phyloP scores from a whole-genome alignment of 2,329 filamentous ascomycete genomes.

The Gremmenia infestans region DNA sequence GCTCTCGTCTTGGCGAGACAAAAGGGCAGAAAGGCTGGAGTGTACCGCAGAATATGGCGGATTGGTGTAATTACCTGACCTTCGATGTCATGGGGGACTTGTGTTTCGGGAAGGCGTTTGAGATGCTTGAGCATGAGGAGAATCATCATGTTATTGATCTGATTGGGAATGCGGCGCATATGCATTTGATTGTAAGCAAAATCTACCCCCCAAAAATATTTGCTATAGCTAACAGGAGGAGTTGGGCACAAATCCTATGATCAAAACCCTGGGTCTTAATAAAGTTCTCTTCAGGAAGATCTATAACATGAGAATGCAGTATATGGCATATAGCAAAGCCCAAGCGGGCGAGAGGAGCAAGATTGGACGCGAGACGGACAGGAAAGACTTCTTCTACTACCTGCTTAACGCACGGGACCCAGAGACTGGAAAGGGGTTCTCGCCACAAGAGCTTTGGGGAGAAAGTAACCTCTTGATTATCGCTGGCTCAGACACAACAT shows the following conservation, averaged over 20 bases:
- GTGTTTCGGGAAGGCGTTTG: slow-evolving; percentile 46
- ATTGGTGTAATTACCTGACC: slow-evolving; percentile 35
- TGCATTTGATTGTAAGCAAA: slow-evolving; percentile 56
- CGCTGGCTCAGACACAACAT: slow-evolving; percentile 35
- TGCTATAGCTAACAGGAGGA: slow-evolving; percentile 6
- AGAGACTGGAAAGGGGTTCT: slow-evolving; percentile 51
- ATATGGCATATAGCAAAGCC: slow-evolving; percentile 65
- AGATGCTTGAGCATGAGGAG: slow-evolving; percentile 43
- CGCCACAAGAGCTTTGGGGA: slow-evolving; percentile 32
- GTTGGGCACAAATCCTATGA: slow-evolving; percentile 61
- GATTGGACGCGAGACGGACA: slow-evolving; percentile 53
- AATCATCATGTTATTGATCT: slow-evolving; percentile 64
- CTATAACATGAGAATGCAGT: slow-evolving; percentile 60
- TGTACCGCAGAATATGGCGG: slow-evolving; percentile 49
- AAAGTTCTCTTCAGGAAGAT: slow-evolving; percentile 63
- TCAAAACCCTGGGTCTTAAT: slow-evolving; percentile 62
- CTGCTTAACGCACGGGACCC: slow-evolving; percentile 67
- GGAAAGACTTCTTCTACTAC: slow-evolving; percentile 70
- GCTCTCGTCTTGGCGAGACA: slow-evolving; percentile 42
- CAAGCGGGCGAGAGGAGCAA: slow-evolving; percentile 64
- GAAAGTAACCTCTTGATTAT: slow-evolving; percentile 21
- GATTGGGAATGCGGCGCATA: slow-evolving; percentile 62
- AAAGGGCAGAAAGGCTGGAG: slow-evolving; percentile 44
- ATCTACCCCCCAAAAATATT: background rate
- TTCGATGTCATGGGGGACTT: slow-evolving; percentile 48